Evolutionary conservation across 345 rosid species (phyloP), one percentile per base, ranked within the genome.

Genomic region (Draba incana): DNA sequence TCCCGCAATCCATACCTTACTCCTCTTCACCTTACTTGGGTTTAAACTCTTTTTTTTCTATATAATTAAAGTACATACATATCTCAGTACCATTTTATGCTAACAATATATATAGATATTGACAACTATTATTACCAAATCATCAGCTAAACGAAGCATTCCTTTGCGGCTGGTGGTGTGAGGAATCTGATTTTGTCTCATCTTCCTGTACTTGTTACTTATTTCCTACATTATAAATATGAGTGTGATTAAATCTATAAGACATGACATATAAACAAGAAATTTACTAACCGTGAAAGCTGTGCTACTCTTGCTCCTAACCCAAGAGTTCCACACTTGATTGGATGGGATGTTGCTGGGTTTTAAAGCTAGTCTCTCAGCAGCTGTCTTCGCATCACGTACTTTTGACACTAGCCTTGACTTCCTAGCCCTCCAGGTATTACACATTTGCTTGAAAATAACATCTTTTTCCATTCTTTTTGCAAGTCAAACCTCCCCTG

Each of bases 301-400:
- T 51, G 7, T 38, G 20, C 20, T 20, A 20, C 20, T 0, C 20
- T 20, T 20, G 20, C 20, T 20, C 20, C 20, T 20, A 20, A 57
- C 31, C 46, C 62, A 38, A 57, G 31, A 38, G 62, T 57, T 57
- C 46, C 46, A 57, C 2, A 38, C 1, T 57, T 57, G 62, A 57
- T 10, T 38, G 62, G 62, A 38, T 57, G 62, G 62, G 31, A 38
- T 41, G 31, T 57, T 38, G 47, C 31, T 57, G 62, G 31, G 47
- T 39, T 39, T 57, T 57, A 57, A 57, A 38, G 4, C 31, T 38
- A 57, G 0, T 57, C 31, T 38, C 3, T 57, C 16, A 57, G 62
- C 46, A 38, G 10, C 6, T 20, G 20, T 20, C 20, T 20, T 20
- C 1, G 20, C 20, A 20, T 0, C 20, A 20, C 20, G 20, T 20